phyloP scores from a whole-genome alignment of 805 yeast genomes.

The Teunomyces gatunensis region DNA sequence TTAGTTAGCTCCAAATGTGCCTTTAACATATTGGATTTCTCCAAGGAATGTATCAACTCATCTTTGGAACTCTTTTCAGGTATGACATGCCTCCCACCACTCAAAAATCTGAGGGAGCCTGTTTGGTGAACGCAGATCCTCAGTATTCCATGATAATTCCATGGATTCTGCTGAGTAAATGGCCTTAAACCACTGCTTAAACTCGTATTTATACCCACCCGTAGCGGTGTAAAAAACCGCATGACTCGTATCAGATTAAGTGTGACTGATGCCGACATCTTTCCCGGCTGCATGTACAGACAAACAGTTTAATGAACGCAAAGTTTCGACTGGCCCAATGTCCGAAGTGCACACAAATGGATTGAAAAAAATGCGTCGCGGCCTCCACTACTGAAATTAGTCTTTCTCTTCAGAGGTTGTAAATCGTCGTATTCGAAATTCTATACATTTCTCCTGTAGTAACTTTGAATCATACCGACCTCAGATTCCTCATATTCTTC shows the following conservation, averaged over 20 bases:
- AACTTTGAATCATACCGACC: conserved; percentile 76
- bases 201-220: background rate
- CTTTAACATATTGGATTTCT: conserved; percentile 16
- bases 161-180: background rate
- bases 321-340: background rate
- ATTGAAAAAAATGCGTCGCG: background rate
- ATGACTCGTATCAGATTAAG: conserved; percentile 1
- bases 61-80: background rate
- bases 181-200: background rate
- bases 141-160: background rate
- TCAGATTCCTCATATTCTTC: conserved; percentile 72
- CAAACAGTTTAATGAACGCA: background rate
- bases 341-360: background rate
- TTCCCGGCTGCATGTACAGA: background rate
- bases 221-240: background rate
- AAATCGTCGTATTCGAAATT: background rate
- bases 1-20: conserved; percentile 29
- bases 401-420: background rate
- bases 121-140: background rate
- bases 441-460: conserved; percentile 47
- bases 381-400: background rate
- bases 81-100: background rate
- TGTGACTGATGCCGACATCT: conserved; percentile 1
- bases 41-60: conserved; percentile 4
- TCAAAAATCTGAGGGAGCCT: background rate